Base-by-base conservation (phyloP, 345 rosid species). In the Draba incana region DNA sequence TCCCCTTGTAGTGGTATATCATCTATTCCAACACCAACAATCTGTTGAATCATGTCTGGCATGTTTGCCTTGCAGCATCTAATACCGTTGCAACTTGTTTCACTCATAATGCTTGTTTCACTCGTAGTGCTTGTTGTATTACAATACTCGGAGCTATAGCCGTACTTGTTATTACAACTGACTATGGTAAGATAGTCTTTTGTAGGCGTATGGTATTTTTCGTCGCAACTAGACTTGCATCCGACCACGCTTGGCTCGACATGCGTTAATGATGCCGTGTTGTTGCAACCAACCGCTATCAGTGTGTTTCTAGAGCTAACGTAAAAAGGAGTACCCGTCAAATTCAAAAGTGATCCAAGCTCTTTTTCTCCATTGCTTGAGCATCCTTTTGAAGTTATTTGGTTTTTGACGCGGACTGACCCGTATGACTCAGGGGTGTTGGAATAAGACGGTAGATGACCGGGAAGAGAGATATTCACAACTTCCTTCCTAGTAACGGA, bases 271-370 rank as follows among this genome's bases (percentile, higher is more conserved):
- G 0, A 2, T 0, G 5, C 75, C 0, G 12, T 23, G 13, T 76
- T 71, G 66, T 77, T 54, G 58, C 83, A 77, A 31, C 81, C 83
- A 3, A 72, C 3, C 3, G 68, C 81, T 3, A 49, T 53, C 24
- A 75, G 67, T 57, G 8, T 71, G 66, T 75, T 76, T 0, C 10
- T 13, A 3, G 2, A 0, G n/a, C 39, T 8, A 8, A 62, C n/a
- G n/a, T 24, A 44, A 25, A 44, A 62, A 31, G 53, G 53, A 14
- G 16, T 62, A 25, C 41, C 66, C 2, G 66, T 62, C 53, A 62
- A 43, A 25, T 62, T 62, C 38, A 62, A 27, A 62, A 8, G 37
- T 16, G 52, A 31, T 27, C 9, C 42, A 27, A 13, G 20, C 35
- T 31, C 35, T 1, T 27, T 41, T 7, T 28, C 14, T 25, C 8